A percentile compares a stretch with the other conserved stretches of the same genome.
phyloP scores from a whole-genome alignment of 306 rosid species.

The Quercus variabilis region DNA sequence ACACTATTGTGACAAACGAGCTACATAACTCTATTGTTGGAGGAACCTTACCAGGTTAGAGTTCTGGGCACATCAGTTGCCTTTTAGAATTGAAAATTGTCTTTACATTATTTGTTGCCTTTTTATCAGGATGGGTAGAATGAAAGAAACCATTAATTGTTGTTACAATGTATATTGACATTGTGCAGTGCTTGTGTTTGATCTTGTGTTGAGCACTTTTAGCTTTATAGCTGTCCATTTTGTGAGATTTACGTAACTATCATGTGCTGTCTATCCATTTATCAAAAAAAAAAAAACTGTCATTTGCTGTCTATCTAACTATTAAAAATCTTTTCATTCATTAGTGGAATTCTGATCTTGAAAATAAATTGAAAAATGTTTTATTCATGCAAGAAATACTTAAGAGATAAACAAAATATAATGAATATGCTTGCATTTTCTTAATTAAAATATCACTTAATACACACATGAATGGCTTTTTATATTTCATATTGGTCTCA shows the following conservation, averaged over 20 bases:
- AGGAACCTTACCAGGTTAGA: conserved; percentile 41
- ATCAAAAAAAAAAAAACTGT: too few relatives aligned
- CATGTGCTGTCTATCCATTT: too few relatives aligned
- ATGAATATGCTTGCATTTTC: too few relatives aligned
- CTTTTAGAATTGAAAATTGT: conserved; percentile 8
- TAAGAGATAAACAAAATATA: too few relatives aligned
- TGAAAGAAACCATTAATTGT: neutral
- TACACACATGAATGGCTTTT: too few relatives aligned
- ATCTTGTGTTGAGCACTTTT: neutral
- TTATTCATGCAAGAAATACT: too few relatives aligned
- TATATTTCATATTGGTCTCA: too few relatives aligned
- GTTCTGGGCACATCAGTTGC: conserved; percentile 10
- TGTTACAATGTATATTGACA: neutral
- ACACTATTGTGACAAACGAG: conserved; percentile 29
- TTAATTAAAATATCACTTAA: too few relatives aligned
- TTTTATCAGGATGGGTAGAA: neutral
- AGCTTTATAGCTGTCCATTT: neutral
- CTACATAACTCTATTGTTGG: conserved; percentile 21
- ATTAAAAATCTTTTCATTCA: too few relatives aligned
- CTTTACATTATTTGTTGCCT: neutral
- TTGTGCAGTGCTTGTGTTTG: neutral
- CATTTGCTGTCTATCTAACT: too few relatives aligned
- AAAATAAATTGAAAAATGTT: too few relatives aligned
- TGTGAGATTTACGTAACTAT: neutral
- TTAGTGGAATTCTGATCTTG: too few relatives aligned